Conservation (phyloP, 2,329 filamentous ascomycete genomes). For the Calonectria henricotiae region DNA sequence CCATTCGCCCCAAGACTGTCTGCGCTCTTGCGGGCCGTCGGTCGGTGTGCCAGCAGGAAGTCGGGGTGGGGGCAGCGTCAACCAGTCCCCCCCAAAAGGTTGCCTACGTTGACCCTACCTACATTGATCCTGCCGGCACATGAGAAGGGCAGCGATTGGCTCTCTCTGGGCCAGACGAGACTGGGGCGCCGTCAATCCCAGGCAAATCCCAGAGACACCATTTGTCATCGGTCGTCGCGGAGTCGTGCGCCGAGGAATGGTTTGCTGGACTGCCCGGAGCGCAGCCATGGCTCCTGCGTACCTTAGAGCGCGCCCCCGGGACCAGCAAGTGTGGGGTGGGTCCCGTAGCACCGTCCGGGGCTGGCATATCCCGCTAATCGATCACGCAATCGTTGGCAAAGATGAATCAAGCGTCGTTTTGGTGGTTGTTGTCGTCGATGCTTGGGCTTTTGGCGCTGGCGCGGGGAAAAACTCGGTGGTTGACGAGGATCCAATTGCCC, state of each 20-base stretch:
- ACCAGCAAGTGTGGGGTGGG: slow-evolving; percentile 40
- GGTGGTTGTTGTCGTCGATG: slow-evolving; percentile 32
- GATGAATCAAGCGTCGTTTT: slow-evolving; percentile 53
- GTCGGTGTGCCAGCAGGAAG: slow-evolving; percentile 51
- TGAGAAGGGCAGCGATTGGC: slow-evolving; percentile 43
- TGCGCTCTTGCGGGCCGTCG: slow-evolving; percentile 50
- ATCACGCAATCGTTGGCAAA: slow-evolving; percentile 54
- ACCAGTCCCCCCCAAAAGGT: slow-evolving; percentile 4
- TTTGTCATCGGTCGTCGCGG: slow-evolving; percentile 51
- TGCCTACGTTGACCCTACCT: background rate
- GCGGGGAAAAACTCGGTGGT: slow-evolving; percentile 53
- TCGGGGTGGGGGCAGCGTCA: slow-evolving; percentile 50
- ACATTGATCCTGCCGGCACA: slow-evolving; percentile 29
- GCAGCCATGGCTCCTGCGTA: slow-evolving; percentile 5
- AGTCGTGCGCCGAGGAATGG: slow-evolving; percentile 42
- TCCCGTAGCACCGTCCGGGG: slow-evolving; percentile 51
- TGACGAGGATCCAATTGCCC: slow-evolving; percentile 30
- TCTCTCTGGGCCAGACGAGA: slow-evolving; percentile 4
- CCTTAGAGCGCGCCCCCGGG: slow-evolving; percentile 7
- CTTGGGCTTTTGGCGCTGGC: slow-evolving; percentile 40
- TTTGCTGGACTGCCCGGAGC: slow-evolving; percentile 19
- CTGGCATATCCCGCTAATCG: slow-evolving; percentile 54
- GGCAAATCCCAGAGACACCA: slow-evolving; percentile 48
- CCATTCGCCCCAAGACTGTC: slow-evolving; percentile 22
- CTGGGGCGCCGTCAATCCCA: slow-evolving; percentile 36